Conservation (phyloP, 305 asterid genomes). For the Solanum hybrid region DNA sequence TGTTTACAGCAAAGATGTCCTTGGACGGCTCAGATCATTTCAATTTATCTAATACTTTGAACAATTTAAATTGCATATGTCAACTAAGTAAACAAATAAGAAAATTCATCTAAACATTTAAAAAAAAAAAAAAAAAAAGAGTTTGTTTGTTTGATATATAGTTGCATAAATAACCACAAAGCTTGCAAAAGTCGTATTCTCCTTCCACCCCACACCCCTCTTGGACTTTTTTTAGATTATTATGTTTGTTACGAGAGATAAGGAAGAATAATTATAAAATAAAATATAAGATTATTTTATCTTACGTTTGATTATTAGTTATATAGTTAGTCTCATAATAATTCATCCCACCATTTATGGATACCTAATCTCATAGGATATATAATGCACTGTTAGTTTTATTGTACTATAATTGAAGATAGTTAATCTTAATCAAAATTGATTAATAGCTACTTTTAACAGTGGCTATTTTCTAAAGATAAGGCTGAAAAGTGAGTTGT, state of each 20-base stretch:
- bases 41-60: not conserved
- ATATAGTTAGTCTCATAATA: not conserved
- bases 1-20: not conserved
- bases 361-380: not conserved
- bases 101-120: not conserved
- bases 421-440: not conserved
- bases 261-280: rapidly evolving
- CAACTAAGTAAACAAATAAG: not conserved
- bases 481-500: not conserved
- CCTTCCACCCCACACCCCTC: not conserved
- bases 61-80: not conserved
- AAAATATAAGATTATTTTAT: not conserved
- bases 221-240: not conserved
- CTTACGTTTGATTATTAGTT: not conserved
- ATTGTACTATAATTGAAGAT: not conserved
- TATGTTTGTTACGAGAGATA: not conserved
- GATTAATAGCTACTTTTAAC: not conserved
- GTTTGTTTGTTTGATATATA: not conserved
- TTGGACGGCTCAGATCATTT: not conserved
- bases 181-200: not conserved
- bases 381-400: not conserved
- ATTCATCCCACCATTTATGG: not conserved
- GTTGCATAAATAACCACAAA: not conserved
- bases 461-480: not conserved
- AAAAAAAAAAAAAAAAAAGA: not conserved